A percentile compares a stretch with the other conserved stretches of the same genome.
These are phyloP conservation scores for Dillenia suffruticosa DNA, from an alignment of 164 flowering plant species.

Conservation along the genomic window DNA sequence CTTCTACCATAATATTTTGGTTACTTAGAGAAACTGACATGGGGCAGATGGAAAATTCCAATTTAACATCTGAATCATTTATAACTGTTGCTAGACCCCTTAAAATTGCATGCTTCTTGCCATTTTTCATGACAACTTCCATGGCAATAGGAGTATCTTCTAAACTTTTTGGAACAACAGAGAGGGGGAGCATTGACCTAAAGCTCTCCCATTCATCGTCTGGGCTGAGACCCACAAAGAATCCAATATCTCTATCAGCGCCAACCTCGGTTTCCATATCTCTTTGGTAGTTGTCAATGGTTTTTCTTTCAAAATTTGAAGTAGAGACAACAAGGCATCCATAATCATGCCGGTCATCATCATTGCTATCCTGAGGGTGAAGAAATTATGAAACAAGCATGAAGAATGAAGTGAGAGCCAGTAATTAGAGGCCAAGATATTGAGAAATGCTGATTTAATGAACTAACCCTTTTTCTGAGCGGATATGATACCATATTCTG, in stretches of 20 bases:
- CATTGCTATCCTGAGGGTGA: conserved; percentile 40
- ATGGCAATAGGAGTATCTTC: conserved; percentile 57
- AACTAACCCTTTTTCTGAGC: conserved; percentile 58
- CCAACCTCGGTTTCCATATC: conserved; percentile 28
- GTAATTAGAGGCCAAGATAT: not conserved
- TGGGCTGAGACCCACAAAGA: conserved; percentile 64
- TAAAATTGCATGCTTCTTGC: conserved; percentile 85
- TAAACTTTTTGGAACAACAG: conserved; percentile 68
- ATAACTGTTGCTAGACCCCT: conserved; percentile 74
- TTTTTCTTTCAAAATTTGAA: conserved; percentile 72
- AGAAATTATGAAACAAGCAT: conserved; percentile 6
- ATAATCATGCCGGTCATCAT: conserved; percentile 26
- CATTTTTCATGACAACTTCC: conserved; percentile 79
- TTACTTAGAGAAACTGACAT: conserved; percentile 22
- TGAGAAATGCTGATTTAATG: not conserved
- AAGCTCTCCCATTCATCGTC: conserved; percentile 79
- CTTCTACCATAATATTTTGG: conserved; percentile 38
- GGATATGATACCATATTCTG: conserved; percentile 55
- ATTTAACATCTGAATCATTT: conserved; percentile 74
- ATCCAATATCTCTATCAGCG: conserved; percentile 61
- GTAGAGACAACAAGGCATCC: conserved; percentile 65
- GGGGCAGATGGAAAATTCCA: conserved; percentile 57
- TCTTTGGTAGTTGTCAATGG: conserved; percentile 37
- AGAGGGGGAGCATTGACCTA: conserved; percentile 75
- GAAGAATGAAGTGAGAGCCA: not conserved